Conservation (phyloP, 805 yeast genomes). For the Saccharomyces eubayanus region DNA sequence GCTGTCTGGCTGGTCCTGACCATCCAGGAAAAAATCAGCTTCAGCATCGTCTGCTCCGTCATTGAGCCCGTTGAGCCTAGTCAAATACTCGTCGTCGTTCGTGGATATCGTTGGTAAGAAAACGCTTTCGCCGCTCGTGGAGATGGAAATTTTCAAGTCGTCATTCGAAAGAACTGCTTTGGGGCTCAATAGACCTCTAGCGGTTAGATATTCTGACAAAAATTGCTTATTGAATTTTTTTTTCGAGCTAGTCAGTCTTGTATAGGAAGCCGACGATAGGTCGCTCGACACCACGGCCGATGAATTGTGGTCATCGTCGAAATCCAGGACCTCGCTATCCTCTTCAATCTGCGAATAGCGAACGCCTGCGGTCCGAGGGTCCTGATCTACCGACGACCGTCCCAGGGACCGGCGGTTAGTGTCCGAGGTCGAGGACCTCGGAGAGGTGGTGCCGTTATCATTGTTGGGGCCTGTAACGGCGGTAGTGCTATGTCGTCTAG, state of each 20-base stretch:
- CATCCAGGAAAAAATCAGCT: background rate
- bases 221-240: constrained; percentile 4
- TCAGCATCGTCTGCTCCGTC: constrained; percentile 6
- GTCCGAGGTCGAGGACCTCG: background rate
- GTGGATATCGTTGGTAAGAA: constrained; percentile 31
- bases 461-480: background rate
- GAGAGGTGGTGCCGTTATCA: background rate
- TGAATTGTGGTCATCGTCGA: background rate
- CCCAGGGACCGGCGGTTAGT: background rate
- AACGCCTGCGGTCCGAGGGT: background rate
- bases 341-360: background rate
- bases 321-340: background rate
- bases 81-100: constrained; percentile 29
- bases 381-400: background rate
- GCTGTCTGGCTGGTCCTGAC: background rate
- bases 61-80: constrained; percentile 20
- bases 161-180: constrained; percentile 10
- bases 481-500: background rate
- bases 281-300: background rate
- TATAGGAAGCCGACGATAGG: background rate
- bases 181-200: constrained; percentile 24
- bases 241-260: background rate
- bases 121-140: constrained; percentile 31
- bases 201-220: constrained; percentile 17
- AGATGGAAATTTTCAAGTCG: constrained; percentile 20